phyloP scores from a whole-genome alignment of 148 eudicot genomes.

The Vaccinium myrtillus region DNA sequence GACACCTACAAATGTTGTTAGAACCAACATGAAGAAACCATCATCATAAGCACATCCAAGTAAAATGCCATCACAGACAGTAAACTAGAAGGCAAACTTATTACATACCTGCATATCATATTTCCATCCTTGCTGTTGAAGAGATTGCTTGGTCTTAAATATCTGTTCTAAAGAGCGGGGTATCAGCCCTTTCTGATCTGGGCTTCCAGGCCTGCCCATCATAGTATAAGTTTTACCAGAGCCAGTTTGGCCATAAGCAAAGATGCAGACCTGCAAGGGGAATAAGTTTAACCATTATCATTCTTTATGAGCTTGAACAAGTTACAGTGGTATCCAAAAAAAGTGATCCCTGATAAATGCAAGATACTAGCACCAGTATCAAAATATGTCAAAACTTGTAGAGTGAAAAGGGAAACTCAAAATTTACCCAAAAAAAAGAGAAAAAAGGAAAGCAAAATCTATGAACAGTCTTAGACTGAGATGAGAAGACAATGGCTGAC shows the following conservation, averaged over 20 bases:
- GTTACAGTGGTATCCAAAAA: not conserved
- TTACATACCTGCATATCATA: slow-evolving; percentile 86
- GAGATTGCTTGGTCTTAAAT: slow-evolving; percentile 71
- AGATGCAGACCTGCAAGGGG: slow-evolving; percentile 73
- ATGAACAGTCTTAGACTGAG: not conserved
- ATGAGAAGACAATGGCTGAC: not conserved
- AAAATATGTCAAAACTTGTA: not conserved
- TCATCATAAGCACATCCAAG: not conserved
- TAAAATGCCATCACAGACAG: not conserved
- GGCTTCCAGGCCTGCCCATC: slow-evolving; percentile 87
- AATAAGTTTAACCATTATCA: not conserved
- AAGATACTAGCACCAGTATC: not conserved
- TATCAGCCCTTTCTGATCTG: slow-evolving; percentile 78
- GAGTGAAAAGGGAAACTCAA: not conserved
- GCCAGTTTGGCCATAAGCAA: slow-evolving; percentile 99
- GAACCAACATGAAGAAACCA: not conserved
- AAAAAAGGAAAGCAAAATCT: no score
- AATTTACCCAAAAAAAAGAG: not conserved
- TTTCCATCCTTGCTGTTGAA: slow-evolving; percentile 91
- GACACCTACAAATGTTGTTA: slow-evolving; percentile 60
- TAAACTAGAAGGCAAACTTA: not conserved
- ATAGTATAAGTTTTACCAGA: slow-evolving; percentile 96
- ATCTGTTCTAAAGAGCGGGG: slow-evolving; percentile 94
- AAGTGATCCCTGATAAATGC: not conserved
- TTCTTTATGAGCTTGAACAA: slow-evolving; percentile 7